phyloP scores from a whole-genome alignment of 768 basidiomycete genomes.

The Termitomyces sp. region DNA sequence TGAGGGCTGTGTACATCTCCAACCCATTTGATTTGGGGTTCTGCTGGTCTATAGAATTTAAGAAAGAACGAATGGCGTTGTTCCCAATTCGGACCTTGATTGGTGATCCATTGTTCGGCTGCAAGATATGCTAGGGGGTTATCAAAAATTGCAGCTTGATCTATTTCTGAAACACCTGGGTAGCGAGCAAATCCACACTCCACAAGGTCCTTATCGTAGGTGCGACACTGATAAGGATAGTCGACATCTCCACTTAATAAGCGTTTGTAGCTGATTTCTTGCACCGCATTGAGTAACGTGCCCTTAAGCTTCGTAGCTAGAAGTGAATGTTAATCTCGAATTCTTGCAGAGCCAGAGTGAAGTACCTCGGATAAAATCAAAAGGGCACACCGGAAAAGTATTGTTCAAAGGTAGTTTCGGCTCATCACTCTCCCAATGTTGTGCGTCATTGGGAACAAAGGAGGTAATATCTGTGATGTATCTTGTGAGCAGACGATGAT shows the following conservation, averaged over 20 bases:
- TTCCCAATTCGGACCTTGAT: neutral
- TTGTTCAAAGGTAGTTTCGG: neutral
- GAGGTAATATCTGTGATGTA: neutral
- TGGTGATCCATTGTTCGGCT: neutral
- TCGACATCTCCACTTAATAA: neutral
- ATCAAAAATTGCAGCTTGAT: neutral
- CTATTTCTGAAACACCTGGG: neutral
- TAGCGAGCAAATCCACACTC: constrained; percentile 1
- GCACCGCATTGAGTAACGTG: neutral
- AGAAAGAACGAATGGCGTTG: neutral
- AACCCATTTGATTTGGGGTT: neutral
- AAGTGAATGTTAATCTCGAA: neutral
- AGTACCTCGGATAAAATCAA: neutral
- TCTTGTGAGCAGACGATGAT: neutral
- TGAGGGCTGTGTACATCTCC: neutral
- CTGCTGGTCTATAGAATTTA: neutral
- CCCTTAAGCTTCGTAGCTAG: neutral
- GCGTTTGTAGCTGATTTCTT: neutral
- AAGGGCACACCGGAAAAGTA: neutral
- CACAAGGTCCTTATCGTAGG: neutral
- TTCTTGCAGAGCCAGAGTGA: too few species aligned
- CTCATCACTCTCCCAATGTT: neutral
- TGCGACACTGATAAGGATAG: neutral
- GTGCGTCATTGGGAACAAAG: neutral
- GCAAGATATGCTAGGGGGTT: neutral